phyloP scores from a whole-genome alignment of 2,329 filamentous ascomycete species.

The Ilyonectria robusta region DNA sequence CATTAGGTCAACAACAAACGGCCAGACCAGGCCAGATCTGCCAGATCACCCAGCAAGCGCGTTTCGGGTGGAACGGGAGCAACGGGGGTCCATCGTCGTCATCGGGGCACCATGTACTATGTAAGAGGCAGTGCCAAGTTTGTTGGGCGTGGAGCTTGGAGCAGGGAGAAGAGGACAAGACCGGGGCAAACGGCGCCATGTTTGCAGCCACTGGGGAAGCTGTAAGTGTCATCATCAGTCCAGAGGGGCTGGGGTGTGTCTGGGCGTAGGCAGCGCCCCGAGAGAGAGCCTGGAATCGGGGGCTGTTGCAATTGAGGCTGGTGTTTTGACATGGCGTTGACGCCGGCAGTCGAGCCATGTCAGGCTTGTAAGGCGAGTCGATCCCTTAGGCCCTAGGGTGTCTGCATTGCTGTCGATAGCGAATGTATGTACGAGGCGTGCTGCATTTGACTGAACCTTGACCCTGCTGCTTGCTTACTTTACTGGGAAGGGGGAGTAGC shows the following conservation, averaged over 20 bases:
- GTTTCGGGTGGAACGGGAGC: slow-evolving; percentile 29
- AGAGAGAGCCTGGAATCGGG: background rate
- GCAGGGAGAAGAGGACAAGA: slow-evolving; percentile 18
- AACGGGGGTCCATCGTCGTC: slow-evolving; percentile 15
- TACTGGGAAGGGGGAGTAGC: background rate
- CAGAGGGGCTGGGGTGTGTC: slow-evolving; percentile 19
- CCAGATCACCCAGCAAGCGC: background rate
- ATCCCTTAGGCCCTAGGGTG: background rate
- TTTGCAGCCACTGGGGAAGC: slow-evolving; percentile 25
- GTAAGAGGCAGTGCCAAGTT: slow-evolving; percentile 26
- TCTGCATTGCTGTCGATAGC: background rate
- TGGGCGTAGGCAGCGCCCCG: background rate
- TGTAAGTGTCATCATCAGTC: slow-evolving; percentile 31
- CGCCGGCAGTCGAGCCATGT: background rate
- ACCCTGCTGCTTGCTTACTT: background rate
- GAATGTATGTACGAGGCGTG: background rate
- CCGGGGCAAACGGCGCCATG: slow-evolving; percentile 11
- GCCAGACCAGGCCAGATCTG: background rate
- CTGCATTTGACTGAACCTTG: background rate
- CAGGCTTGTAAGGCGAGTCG: background rate
- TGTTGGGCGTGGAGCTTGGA: slow-evolving; percentile 30
- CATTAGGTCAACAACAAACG: slow-evolving; percentile 11
- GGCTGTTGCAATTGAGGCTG: background rate
- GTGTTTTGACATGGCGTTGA: background rate
- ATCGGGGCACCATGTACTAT: slow-evolving; percentile 4